A percentile compares a stretch with the other conserved stretches of the same genome.
Evolutionary conservation across 1,139 yeast genomes (phyloP).

Genomic region (Pichia inconspicua): DNA sequence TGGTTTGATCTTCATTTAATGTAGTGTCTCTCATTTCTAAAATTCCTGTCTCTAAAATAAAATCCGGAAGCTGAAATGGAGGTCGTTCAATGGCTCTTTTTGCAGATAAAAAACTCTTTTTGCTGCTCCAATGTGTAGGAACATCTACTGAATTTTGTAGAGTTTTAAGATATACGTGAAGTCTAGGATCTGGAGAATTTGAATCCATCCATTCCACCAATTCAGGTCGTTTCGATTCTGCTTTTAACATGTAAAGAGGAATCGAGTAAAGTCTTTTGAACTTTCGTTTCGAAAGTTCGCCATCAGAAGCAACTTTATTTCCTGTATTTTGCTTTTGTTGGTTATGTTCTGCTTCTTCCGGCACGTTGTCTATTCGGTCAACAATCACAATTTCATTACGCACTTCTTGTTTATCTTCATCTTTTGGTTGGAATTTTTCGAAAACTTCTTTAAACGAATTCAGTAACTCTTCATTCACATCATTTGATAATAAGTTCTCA

Average conservation of each 20-base stretch:
- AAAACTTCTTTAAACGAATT: slow-evolving; percentile 38
- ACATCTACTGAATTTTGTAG: slow-evolving; percentile 64
- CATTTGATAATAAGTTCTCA: not conserved
- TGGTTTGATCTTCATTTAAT: slow-evolving; percentile 26
- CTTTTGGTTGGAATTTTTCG: slow-evolving; percentile 31
- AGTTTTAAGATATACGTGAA: slow-evolving; percentile 59
- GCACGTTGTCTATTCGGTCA: not conserved
- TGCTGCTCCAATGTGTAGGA: slow-evolving; percentile 79
- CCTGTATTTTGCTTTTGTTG: too few relatives aligned
- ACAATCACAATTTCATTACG: not conserved
- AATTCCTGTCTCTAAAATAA: slow-evolving; percentile 78
- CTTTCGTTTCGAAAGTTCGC: slow-evolving; percentile 33
- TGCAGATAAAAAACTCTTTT: slow-evolving; percentile 70
- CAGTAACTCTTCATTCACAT: not conserved
- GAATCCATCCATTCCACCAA: slow-evolving; percentile 82
- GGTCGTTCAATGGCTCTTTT: slow-evolving; percentile 63
- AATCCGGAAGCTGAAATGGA: slow-evolving; percentile 72
- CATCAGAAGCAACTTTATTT: not conserved
- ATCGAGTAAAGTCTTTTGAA: slow-evolving; percentile 46
- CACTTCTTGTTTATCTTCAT: not conserved
- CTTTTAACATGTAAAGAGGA: slow-evolving; percentile 62
- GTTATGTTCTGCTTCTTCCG: not conserved
- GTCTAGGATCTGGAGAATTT: slow-evolving; percentile 72
- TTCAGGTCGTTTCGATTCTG: slow-evolving; percentile 55
- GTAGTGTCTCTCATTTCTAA: slow-evolving; percentile 72